These are phyloP conservation scores for Chrysopogon serrulatus DNA, from an alignment of 176 grass and related monocot species.

Conservation along the genomic window DNA sequence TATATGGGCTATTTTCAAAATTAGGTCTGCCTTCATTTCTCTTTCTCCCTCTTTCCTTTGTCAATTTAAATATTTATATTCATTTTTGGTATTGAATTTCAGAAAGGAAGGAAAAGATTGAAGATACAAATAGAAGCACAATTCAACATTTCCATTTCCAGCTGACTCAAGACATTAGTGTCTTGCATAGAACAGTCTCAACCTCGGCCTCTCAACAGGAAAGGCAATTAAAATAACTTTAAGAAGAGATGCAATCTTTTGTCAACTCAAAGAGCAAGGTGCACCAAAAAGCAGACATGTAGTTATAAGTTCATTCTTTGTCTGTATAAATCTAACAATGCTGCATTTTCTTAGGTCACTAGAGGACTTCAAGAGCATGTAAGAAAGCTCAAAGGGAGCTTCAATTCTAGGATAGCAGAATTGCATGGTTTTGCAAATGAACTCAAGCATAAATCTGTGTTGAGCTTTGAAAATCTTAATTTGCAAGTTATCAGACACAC, in stretches of 20 bases:
- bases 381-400: conserved; percentile 49
- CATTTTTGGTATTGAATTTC: conserved; percentile 24
- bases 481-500: conserved; percentile 54
- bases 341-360: conserved; percentile 43
- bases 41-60: not conserved
- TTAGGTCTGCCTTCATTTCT: conserved; percentile 43
- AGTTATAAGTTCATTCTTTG: not conserved
- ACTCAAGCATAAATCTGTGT: conserved; percentile 41
- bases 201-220: conserved; percentile 62
- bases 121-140: conserved; percentile 65
- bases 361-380: conserved; percentile 49
- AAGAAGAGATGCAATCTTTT: conserved; percentile 59
- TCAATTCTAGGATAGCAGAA: conserved; percentile 38
- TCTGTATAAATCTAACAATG: not conserved
- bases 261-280: conserved; percentile 62
- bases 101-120: conserved; percentile 73
- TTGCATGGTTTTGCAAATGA: conserved; percentile 53
- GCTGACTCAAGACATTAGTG: conserved; percentile 55
- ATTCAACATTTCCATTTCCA: conserved; percentile 64
- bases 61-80: not conserved
- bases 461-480: conserved; percentile 38
- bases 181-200: conserved; percentile 61
- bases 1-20: conserved; percentile 82
- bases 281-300: not conserved
- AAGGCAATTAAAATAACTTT: conserved; percentile 68